A percentile compares a stretch with the other conserved stretches of the same genome.
These are phyloP conservation scores for Aureococcus anophagefferens DNA, from an alignment of 108 stramenopile genomes.

Conservation along the genomic window DNA sequence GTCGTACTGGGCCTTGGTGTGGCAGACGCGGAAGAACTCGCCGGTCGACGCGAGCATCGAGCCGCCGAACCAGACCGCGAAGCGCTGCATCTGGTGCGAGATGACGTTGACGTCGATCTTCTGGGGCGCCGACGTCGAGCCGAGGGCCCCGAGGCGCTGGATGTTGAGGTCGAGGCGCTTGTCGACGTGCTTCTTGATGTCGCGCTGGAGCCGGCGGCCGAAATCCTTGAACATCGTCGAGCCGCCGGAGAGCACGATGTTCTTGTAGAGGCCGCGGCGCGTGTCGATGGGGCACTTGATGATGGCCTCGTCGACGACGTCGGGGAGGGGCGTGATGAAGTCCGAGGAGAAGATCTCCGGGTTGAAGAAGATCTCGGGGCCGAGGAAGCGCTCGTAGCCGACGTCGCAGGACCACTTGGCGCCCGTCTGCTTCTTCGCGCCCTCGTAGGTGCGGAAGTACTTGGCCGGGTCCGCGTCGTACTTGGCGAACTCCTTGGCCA, in stretches of 20 bases:
- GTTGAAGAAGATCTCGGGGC: slow-evolving; percentile 61
- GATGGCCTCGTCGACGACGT: slow-evolving; percentile 57
- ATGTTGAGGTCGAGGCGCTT: slow-evolving; percentile 33
- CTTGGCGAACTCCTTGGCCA: slow-evolving; percentile 51
- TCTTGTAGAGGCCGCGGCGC: slow-evolving; percentile 53
- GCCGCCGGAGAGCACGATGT: slow-evolving; percentile 57
- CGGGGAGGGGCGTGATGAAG: slow-evolving; percentile 48
- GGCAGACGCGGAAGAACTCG: slow-evolving; percentile 53
- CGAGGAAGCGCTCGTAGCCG: slow-evolving; percentile 61
- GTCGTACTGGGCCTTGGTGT: slow-evolving; percentile 59
- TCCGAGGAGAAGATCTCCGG: slow-evolving; percentile 55
- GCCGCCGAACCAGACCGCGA: slow-evolving; percentile 63
- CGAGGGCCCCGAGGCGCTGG: slow-evolving; percentile 4
- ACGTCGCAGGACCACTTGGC: slow-evolving; percentile 30
- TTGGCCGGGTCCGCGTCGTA: slow-evolving; percentile 49
- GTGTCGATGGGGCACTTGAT: slow-evolving; percentile 59
- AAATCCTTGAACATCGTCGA: slow-evolving; percentile 64
- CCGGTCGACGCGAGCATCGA: slow-evolving; percentile 50
- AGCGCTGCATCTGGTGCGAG: slow-evolving; percentile 46
- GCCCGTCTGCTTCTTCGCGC: slow-evolving; percentile 23
- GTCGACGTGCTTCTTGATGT: slow-evolving; percentile 49
- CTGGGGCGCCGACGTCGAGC: not conserved
- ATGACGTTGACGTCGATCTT: slow-evolving; percentile 47
- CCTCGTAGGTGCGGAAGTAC: slow-evolving; percentile 39
- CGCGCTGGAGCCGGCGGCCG: slow-evolving; percentile 47